phyloP scores from a whole-genome alignment of 2,329 filamentous ascomycete genomes.

The Epichloe coenophiala region DNA sequence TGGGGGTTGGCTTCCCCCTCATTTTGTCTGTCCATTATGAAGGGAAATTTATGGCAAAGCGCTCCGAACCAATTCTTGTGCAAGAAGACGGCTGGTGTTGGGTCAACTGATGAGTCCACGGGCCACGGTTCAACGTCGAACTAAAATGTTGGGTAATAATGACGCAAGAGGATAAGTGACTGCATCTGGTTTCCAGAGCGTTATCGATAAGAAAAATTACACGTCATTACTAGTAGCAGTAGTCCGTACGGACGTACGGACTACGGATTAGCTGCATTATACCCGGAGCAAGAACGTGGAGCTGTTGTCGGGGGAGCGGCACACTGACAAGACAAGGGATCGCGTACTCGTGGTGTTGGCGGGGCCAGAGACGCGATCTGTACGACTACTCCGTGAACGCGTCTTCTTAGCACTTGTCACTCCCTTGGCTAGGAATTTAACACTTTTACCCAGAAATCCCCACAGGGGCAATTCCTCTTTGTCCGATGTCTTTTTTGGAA shows the following conservation, averaged over 20 bases:
- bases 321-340: not conserved
- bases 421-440: not conserved
- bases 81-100: not conserved
- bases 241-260: not conserved
- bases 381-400: slow-evolving; percentile 1
- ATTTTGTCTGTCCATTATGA: slow-evolving; percentile 9
- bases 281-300: not conserved
- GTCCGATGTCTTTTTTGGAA: not conserved
- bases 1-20: slow-evolving; percentile 15
- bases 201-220: not conserved
- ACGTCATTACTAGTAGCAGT: not conserved
- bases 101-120: not conserved
- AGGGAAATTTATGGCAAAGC: not conserved
- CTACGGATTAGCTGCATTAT: not conserved
- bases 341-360: slow-evolving; percentile 1
- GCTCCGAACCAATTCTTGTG: not conserved
- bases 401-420: slow-evolving; percentile 1
- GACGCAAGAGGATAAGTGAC: slow-evolving; percentile 11
- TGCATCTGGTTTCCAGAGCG: too few species aligned
- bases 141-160: not conserved
- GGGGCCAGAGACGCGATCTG: slow-evolving; percentile 5
- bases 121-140: too few species aligned
- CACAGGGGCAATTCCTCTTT: not conserved
- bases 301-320: not conserved
- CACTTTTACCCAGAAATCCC: slow-evolving; percentile 1